phyloP scores from a whole-genome alignment of 306 rosid species.

The Prinsepia uniflora region DNA sequence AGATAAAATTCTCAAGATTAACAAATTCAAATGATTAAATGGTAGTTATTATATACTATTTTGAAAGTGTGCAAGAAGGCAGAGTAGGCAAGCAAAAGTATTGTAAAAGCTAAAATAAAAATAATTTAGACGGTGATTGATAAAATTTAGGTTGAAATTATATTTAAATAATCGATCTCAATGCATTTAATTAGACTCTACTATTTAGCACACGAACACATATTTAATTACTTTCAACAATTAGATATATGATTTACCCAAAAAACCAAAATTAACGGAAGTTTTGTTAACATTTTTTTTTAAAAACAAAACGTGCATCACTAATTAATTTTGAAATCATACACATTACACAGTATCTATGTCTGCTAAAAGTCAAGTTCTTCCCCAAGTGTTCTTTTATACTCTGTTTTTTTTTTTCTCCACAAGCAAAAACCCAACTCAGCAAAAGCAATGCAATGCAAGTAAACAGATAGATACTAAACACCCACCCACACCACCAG shows the following conservation, averaged over 20 bases:
- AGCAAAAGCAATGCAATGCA: neutral
- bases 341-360: neutral
- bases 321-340: neutral
- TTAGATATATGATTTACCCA: too few relatives aligned
- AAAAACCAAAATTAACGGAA: too few relatives aligned
- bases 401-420: neutral
- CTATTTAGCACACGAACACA: neutral
- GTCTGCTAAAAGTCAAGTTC: neutral
- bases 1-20: too few relatives aligned
- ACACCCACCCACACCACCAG: conserved; percentile 1
- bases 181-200: neutral
- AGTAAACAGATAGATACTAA: conserved; percentile 2
- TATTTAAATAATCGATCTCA: neutral
- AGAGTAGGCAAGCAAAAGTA: too few relatives aligned
- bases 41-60: too few relatives aligned
- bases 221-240: neutral
- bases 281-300: neutral
- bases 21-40: too few relatives aligned
- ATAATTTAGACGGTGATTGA: too few relatives aligned
- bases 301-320: neutral
- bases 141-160: too few relatives aligned
- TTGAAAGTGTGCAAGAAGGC: too few relatives aligned
- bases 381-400: neutral
- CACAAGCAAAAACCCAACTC: neutral
- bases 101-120: too few relatives aligned